Percentiles rank a stretch among this genome's conserved stretches.
phyloP scores from a whole-genome alignment of 208 protist genomes.

The Wallacemonas sp. region DNA sequence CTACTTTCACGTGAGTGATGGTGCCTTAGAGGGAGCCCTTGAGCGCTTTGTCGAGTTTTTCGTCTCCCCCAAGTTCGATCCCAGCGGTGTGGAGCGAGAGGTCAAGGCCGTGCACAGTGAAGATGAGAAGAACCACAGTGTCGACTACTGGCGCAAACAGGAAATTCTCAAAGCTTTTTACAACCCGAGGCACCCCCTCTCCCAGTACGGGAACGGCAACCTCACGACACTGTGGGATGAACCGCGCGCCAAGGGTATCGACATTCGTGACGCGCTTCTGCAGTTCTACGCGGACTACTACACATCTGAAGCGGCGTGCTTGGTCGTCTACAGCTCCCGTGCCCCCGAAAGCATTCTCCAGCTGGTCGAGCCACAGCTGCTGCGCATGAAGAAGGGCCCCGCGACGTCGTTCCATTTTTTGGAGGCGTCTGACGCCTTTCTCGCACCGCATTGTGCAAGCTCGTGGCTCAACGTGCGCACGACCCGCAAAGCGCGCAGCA shows the following conservation, averaged over 20 bases:
- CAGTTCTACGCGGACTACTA: conserved; percentile 77
- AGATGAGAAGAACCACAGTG: conserved; percentile 89
- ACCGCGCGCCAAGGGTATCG: conserved; percentile 40
- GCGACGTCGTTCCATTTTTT: conserved; percentile 28
- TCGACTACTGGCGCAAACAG: conserved; percentile 77
- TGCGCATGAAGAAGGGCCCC: conserved; percentile 32
- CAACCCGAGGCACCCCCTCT: conserved; percentile 62
- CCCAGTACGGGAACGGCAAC: conserved; percentile 90
- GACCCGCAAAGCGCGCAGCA: conserved; percentile 41
- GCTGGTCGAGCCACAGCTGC: conserved; percentile 42
- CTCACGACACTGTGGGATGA: conserved; percentile 69
- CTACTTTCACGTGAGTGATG: conserved; percentile 82
- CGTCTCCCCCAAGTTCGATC: conserved; percentile 85
- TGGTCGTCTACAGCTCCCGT: conserved; percentile 47
- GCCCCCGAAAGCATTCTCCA: conserved; percentile 34
- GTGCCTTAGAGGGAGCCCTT: conserved; percentile 75
- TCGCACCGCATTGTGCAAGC: conserved; percentile 8
- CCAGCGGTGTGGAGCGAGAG: conserved; percentile 76
- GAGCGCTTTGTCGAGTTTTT: conserved; percentile 95
- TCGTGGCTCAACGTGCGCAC: conserved; percentile 66
- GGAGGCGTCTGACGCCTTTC: conserved; percentile 18
- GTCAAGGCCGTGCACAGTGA: conserved; percentile 93
- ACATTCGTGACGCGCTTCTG: conserved; percentile 63
- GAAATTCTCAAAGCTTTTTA: conserved; percentile 63
- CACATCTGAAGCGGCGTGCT: conserved; percentile 41